phyloP scores from a whole-genome alignment of 2,329 filamentous ascomycete species.

The Colletotrichum abscissum region DNA sequence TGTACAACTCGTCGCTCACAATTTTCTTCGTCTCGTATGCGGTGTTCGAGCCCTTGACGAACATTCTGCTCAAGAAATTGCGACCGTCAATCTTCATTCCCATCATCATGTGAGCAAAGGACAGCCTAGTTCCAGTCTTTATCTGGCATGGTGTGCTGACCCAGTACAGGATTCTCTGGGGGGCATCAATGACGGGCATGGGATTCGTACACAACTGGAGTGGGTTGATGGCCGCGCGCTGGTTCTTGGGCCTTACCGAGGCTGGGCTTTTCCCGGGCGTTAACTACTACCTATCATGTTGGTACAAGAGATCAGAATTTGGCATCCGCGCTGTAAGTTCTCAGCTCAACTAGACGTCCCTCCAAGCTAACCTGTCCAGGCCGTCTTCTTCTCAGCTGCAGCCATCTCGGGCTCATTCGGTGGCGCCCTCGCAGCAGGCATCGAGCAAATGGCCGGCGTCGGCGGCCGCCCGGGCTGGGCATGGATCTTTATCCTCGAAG shows the following conservation, averaged over 20 bases:
- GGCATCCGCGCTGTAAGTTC: constrained; percentile 71
- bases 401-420: constrained; percentile 83
- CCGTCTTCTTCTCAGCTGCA: constrained; percentile 86
- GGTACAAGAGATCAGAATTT: constrained; percentile 85
- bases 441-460: constrained; percentile 75
- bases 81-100: constrained; percentile 85
- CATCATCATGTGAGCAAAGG: constrained; percentile 72
- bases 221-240: constrained; percentile 74
- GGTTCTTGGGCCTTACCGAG: constrained; percentile 80
- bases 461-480: constrained; percentile 68
- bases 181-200: constrained; percentile 76
- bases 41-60: constrained; percentile 77
- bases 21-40: constrained; percentile 79
- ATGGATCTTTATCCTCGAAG: constrained; percentile 78
- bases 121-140: rapidly evolving
- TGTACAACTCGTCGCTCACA: constrained; percentile 68
- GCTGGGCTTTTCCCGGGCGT: constrained; percentile 82
- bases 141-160: background rate
- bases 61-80: constrained; percentile 81
- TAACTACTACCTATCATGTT: constrained; percentile 85
- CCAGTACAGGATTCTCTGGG: constrained; percentile 67
- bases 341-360: rapidly evolving
- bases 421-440: constrained; percentile 78
- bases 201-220: constrained; percentile 73
- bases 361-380: constrained; percentile 43